A percentile compares a stretch with the other conserved stretches of the same genome.
These are phyloP conservation scores for Suillus clintonianus DNA, from an alignment of 768 basidiomycete species.

Conservation along the genomic window DNA sequence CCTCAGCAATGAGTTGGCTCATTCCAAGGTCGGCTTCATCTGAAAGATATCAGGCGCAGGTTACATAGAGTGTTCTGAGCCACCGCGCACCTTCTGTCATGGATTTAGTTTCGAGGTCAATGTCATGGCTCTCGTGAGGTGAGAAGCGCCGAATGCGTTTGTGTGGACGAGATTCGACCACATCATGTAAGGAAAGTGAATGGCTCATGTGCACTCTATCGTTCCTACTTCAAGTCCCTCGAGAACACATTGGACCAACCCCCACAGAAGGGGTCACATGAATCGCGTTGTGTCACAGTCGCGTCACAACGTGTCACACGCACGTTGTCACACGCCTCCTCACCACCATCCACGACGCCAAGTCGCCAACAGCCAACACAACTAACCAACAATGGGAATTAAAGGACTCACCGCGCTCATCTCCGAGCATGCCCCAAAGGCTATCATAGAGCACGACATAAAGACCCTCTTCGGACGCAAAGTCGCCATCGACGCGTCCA, in stretches of 20 bases:
- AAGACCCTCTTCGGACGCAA: conserved; percentile 98
- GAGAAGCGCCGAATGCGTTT: conserved; percentile 11
- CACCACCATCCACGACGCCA: not conserved
- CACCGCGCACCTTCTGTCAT: conserved; percentile 19
- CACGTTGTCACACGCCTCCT: conserved; percentile 5
- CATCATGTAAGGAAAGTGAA: conserved; percentile 14
- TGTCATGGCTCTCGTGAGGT: conserved; percentile 10
- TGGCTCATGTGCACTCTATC: conserved; percentile 25
- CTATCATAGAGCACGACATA: conserved; percentile 90
- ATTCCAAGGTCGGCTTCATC: conserved; percentile 16
- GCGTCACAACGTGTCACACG: conserved; percentile 5
- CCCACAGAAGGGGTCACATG: not conserved
- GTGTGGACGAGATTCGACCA: conserved; percentile 12
- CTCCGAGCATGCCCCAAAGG: conserved; percentile 84
- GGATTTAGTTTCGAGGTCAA: conserved; percentile 11
- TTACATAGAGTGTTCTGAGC: not conserved
- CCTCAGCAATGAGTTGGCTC: conserved; percentile 31
- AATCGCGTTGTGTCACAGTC: conserved; percentile 6
- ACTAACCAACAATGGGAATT: conserved; percentile 69
- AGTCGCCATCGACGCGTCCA: conserved; percentile 97
- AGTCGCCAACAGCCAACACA: not conserved
- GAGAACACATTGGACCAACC: not conserved
- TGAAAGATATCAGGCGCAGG: conserved; percentile 3
- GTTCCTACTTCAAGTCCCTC: not conserved
- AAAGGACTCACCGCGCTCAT: conserved; percentile 92